Base-by-base conservation (phyloP, 148 eudicot genomes). In the Oxyria digyna region DNA sequence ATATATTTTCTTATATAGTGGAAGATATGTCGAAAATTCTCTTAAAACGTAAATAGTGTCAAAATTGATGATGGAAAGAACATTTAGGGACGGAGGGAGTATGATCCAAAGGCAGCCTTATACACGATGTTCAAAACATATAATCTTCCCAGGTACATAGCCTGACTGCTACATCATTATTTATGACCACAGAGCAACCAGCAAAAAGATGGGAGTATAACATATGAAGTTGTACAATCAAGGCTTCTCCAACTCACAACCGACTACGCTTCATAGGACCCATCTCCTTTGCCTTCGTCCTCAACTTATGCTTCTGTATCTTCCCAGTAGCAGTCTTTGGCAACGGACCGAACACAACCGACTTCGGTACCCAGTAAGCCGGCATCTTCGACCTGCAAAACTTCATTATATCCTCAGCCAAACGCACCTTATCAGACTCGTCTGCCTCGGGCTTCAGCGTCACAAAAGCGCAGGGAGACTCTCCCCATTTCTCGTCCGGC, bases 291-390 rank as follows among this genome's bases (percentile, higher is more conserved):
- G 87, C 96, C 81, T 82, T 93, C 0, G 88, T 72, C 81, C 98
- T 87, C 72, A 93, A 74, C 63, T 89, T 12, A 73, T 93, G 89
- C 69, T 93, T 93, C 79, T 93, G 98, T 67, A 93, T 86, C 80
- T 93, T 93, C 64, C 98, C 98, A 0, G 98, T 93, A 7, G 98
- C 96, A 0, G 96, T 93, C 77, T 93, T 93, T 0, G 98, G 98
- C 84, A 93, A 76, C 3, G 87, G 85, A 3, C 95, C 91, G 37
- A 93, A 93, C 4, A 93, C 71, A 6, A 89, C 86, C 0, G 98
- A 93, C 69, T 79, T 89, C 0, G 98, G 98, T 40, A 87, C 91
- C 98, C 98, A 89, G 71, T 89, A 93, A 7, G 81, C 85, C 0
- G 98, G 96, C 88, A 93, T 79, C 64, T 89, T 89, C 17, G 83